A percentile compares a stretch with the other conserved stretches of the same genome.
Evolutionary conservation across 345 rosid genomes (phyloP).

Genomic region (Clarkia xantiana): DNA sequence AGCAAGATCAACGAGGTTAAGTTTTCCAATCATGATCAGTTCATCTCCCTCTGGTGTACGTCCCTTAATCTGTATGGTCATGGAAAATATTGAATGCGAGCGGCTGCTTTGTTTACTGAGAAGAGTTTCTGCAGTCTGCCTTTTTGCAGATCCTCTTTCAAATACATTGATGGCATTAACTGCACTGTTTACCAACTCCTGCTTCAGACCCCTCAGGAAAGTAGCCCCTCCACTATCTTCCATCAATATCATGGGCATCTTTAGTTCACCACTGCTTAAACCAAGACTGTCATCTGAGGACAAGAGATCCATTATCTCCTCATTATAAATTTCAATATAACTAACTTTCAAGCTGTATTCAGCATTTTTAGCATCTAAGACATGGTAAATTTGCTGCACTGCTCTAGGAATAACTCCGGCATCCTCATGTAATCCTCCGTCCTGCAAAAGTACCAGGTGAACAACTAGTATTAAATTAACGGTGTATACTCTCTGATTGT

Average conservation of each 20-base stretch:
- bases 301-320: slow-evolving; percentile 93
- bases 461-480: slow-evolving; percentile 8
- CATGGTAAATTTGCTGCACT: slow-evolving; percentile 76
- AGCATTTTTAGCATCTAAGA: slow-evolving; percentile 75
- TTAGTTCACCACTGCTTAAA: slow-evolving; percentile 67
- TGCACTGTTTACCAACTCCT: slow-evolving; percentile 87
- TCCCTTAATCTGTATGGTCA: slow-evolving; percentile 91
- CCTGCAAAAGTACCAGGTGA: slow-evolving; percentile 27
- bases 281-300: slow-evolving; percentile 70
- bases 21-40: slow-evolving; percentile 93
- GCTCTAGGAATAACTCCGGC: slow-evolving; percentile 98
- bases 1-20: slow-evolving; percentile 98
- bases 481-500: not conserved
- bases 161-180: slow-evolving; percentile 83
- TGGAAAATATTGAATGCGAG: slow-evolving; percentile 90
- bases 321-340: slow-evolving; percentile 82
- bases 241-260: slow-evolving; percentile 90
- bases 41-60: slow-evolving; percentile 98
- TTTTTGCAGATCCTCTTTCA: slow-evolving; percentile 91
- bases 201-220: slow-evolving; percentile 88
- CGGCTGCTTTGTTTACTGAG: slow-evolving; percentile 99
- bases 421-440: slow-evolving; percentile 89
- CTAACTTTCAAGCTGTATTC: slow-evolving; percentile 98
- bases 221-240: slow-evolving; percentile 98
- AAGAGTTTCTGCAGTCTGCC: slow-evolving; percentile 98